Evolutionary conservation across 345 rosid species (phyloP).

Genomic region (Diplotaxis tenuifolia): DNA sequence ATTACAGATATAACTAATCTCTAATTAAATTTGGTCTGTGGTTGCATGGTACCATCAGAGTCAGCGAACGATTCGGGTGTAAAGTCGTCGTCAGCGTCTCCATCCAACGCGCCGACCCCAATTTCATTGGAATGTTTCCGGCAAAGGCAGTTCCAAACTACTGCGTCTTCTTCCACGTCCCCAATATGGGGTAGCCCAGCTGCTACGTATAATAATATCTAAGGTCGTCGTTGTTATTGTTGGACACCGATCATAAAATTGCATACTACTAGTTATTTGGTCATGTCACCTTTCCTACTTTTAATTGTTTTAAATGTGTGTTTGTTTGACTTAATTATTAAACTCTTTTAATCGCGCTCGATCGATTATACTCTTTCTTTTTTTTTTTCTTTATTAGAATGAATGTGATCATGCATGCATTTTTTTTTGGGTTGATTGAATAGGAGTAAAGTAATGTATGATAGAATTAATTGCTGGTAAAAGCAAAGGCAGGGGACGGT

Average conservation of each 20-base stretch:
- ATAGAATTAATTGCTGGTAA: neutral
- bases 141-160: conserved; percentile 51
- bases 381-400: neutral
- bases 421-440: neutral
- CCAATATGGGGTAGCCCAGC: neutral
- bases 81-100: conserved; percentile 46
- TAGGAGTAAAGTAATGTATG: neutral
- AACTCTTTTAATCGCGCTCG: neutral
- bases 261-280: neutral
- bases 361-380: neutral
- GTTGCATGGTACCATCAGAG: neutral
- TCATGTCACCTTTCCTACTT: neutral
- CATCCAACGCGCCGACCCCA: conserved; percentile 65
- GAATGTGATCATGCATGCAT: neutral
- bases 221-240: neutral
- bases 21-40: neutral
- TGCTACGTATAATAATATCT: neutral
- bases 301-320: neutral
- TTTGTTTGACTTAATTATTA: neutral
- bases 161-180: conserved; percentile 50
- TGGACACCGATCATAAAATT: neutral
- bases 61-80: conserved; percentile 47
- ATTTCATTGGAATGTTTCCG: conserved; percentile 81
- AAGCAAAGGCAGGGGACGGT: conserved; percentile 2
- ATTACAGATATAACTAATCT: neutral